A percentile compares a stretch with the other conserved stretches of the same genome.
These are phyloP conservation scores for Hanseniaspora mollemarum DNA, from an alignment of 805 yeast species.

Conservation along the genomic window DNA sequence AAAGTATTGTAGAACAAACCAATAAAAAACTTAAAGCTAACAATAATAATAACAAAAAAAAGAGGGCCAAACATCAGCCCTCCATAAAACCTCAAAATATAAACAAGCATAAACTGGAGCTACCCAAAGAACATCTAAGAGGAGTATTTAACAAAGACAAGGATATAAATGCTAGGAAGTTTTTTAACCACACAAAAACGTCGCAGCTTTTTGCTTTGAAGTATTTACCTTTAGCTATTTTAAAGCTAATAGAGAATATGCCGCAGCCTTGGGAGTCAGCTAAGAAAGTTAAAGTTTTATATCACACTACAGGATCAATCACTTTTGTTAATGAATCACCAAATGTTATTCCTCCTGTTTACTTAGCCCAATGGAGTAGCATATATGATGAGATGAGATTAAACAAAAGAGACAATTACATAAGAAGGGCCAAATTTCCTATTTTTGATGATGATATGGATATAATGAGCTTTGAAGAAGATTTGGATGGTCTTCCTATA, in stretches of 20 bases:
- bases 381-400: slow-evolving; percentile 88
- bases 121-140: slow-evolving; percentile 90
- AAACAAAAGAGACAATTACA: slow-evolving; percentile 82
- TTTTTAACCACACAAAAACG: slow-evolving; percentile 64
- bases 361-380: slow-evolving; percentile 90
- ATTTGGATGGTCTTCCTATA: slow-evolving; percentile 60
- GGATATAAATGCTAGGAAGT: slow-evolving; percentile 67
- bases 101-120: slow-evolving; percentile 55
- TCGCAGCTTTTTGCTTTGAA: slow-evolving; percentile 83
- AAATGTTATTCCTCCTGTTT: slow-evolving; percentile 82
- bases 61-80: neutral
- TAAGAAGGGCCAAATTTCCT: slow-evolving; percentile 86
- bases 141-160: slow-evolving; percentile 75
- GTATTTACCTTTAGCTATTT: slow-evolving; percentile 89
- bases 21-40: slow-evolving; percentile 53
- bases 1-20: slow-evolving; percentile 34
- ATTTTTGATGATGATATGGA: slow-evolving; percentile 98
- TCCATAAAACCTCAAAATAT: slow-evolving; percentile 34
- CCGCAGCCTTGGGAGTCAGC: slow-evolving; percentile 96
- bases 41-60: slow-evolving; percentile 20
- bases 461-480: slow-evolving; percentile 71
- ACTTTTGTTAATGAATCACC: slow-evolving; percentile 91
- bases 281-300: slow-evolving; percentile 76
- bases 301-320: slow-evolving; percentile 86
- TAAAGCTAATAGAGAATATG: slow-evolving; percentile 85